phyloP scores from a whole-genome alignment of 1,284 basidiomycete species.

The Hemileia vastatrix region DNA sequence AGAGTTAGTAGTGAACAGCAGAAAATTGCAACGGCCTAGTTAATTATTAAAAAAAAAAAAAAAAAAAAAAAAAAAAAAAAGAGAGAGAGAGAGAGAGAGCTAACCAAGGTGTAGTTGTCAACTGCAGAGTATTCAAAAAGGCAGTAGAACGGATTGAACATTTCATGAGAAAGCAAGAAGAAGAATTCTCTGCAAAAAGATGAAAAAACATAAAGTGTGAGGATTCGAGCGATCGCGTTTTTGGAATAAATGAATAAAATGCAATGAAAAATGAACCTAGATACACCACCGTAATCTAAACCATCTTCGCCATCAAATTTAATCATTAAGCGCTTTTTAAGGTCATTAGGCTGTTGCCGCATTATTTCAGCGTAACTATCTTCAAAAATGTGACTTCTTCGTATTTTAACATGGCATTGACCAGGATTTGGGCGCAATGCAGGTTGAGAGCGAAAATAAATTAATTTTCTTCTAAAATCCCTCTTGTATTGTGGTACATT shows the following conservation, averaged over 20 bases:
- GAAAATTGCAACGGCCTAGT: slow-evolving; percentile 97
- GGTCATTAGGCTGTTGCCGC: slow-evolving; percentile 81
- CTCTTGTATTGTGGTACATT: slow-evolving; percentile 99
- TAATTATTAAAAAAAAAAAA: neutral
- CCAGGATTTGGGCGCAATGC: slow-evolving; percentile 69
- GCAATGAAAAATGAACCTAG: slow-evolving; percentile 8
- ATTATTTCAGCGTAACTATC: slow-evolving; percentile 94
- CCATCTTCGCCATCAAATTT: slow-evolving; percentile 58
- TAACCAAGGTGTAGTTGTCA: slow-evolving; percentile 20
- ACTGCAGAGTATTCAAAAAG: slow-evolving; percentile 92
- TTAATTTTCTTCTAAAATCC: slow-evolving; percentile 94
- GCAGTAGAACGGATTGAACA: slow-evolving; percentile 89
- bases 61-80: neutral
- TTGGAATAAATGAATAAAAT: neutral
- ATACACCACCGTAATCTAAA: slow-evolving; percentile 23
- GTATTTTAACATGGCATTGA: slow-evolving; percentile 91
- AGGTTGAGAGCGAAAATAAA: slow-evolving; percentile 97
- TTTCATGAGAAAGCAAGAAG: slow-evolving; percentile 95
- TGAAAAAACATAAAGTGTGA: neutral
- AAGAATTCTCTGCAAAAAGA: slow-evolving; percentile 74
- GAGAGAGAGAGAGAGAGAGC: neutral
- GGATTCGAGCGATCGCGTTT: neutral
- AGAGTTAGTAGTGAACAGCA: neutral
- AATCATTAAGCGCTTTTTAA: slow-evolving; percentile 96
- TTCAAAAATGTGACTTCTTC: slow-evolving; percentile 86